These are phyloP conservation scores for Suhomyces kilbournensis DNA, from an alignment of 805 yeast genomes.

Conservation along the genomic window DNA sequence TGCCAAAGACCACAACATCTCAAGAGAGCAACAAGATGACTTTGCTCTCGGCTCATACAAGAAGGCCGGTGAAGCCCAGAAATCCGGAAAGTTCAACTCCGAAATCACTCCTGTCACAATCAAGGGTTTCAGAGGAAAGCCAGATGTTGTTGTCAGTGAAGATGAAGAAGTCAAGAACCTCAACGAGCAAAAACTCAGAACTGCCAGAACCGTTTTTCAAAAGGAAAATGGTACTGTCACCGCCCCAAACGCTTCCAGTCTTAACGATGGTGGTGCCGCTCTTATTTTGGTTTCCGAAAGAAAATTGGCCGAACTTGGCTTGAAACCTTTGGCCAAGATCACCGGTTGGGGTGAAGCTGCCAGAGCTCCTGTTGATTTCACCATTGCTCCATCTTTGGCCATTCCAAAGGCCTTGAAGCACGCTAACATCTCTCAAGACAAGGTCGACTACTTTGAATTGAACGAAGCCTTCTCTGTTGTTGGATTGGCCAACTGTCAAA, in stretches of 20 bases:
- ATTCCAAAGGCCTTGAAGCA: conserved; percentile 93
- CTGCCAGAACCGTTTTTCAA: conserved; percentile 94
- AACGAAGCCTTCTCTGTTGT: conserved; percentile 98
- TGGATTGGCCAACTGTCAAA: conserved; percentile 82
- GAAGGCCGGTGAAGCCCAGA: conserved; percentile 80
- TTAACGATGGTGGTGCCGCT: conserved; percentile 98
- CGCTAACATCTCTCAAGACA: conserved; percentile 61
- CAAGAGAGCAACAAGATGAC: conserved; percentile 87
- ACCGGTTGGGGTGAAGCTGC: conserved; percentile 99
- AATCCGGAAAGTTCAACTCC: conserved; percentile 70
- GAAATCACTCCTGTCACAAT: conserved; percentile 89
- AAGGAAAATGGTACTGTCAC: conserved; percentile 94
- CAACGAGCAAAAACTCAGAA: conserved; percentile 68
- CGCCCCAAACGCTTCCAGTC: conserved; percentile 94
- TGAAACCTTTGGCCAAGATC: conserved; percentile 87
- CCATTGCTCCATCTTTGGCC: conserved; percentile 93
- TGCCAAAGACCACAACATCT: conserved; percentile 72
- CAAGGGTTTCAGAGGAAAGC: conserved; percentile 87
- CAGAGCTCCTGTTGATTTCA: conserved; percentile 89
- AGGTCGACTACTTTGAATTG: conserved; percentile 89
- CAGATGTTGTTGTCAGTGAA: conserved; percentile 62
- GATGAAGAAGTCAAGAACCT: conserved; percentile 87
- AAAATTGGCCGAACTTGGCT: conserved; percentile 79
- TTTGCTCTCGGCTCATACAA: conserved; percentile 82
- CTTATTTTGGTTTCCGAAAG: conserved; percentile 80